These are phyloP conservation scores for Chalciporus sp. DNA, from an alignment of 1,284 basidiomycete species.

Conservation along the genomic window DNA sequence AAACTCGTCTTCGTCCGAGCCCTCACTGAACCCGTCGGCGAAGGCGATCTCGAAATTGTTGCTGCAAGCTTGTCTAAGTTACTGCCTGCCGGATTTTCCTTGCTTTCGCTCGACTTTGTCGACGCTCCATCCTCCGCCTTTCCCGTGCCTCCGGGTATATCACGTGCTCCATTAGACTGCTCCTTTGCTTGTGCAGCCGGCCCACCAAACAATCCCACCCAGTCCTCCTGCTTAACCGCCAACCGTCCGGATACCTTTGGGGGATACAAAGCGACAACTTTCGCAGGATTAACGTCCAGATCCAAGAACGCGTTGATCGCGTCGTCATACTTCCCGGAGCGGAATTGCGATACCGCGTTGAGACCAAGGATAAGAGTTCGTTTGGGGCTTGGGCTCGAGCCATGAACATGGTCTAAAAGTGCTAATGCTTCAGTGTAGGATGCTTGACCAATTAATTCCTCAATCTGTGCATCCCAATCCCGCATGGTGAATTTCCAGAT, in stretches of 20 bases:
- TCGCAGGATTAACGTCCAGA: slow-evolving; percentile 90
- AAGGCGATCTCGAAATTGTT: slow-evolving; percentile 39
- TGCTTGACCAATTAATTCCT: slow-evolving; percentile 77
- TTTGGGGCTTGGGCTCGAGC: slow-evolving; percentile 48
- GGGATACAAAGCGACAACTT: slow-evolving; percentile 90
- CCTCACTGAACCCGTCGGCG: slow-evolving; percentile 50
- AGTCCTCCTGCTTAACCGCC: slow-evolving; percentile 66
- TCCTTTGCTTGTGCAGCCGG: slow-evolving; percentile 39
- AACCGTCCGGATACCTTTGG: slow-evolving; percentile 81
- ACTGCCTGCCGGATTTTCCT: slow-evolving; percentile 16
- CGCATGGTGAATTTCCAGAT: slow-evolving; percentile 79
- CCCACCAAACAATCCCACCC: slow-evolving; percentile 89
- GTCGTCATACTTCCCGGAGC: slow-evolving; percentile 63
- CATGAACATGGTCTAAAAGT: slow-evolving; percentile 59
- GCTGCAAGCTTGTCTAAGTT: slow-evolving; percentile 24
- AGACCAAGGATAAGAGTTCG: slow-evolving; percentile 64
- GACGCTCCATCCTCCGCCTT: slow-evolving; percentile 36
- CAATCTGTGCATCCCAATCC: slow-evolving; percentile 80
- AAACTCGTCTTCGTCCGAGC: slow-evolving; percentile 55
- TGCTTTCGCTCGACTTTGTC: slow-evolving; percentile 27
- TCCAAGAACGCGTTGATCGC: slow-evolving; percentile 90
- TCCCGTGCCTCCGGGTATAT: not conserved
- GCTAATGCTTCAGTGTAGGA: slow-evolving; percentile 82
- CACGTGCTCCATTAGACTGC: not conserved
- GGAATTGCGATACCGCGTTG: slow-evolving; percentile 80